Percentiles rank a stretch among this genome's conserved stretches.
Conservation (phyloP, 164 flowering plant species). For the Akebia trifoliata region DNA sequence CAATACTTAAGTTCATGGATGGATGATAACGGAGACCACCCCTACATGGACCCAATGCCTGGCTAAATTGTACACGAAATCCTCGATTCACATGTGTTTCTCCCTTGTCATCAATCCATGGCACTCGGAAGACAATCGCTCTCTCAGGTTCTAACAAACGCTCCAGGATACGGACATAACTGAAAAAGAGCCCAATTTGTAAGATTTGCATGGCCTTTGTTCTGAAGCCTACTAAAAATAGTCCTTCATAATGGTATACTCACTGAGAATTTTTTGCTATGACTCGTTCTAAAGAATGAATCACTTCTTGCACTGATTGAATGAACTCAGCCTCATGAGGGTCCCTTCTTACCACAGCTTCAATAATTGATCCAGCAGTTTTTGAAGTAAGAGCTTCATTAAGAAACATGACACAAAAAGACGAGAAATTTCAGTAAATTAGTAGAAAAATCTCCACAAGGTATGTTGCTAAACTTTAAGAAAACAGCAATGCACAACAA, state of each 20-base stretch:
- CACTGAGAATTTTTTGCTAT: constrained; percentile 91
- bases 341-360: constrained; percentile 90
- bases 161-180: constrained; percentile 90
- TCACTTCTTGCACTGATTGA: constrained; percentile 86
- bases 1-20: constrained; percentile 78
- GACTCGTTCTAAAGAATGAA: constrained; percentile 92
- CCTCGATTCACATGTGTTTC: constrained; percentile 95
- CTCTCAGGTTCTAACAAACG: constrained; percentile 96
- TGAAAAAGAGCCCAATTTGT: constrained; percentile 18
- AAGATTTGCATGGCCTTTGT: not conserved
- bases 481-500: constrained; percentile 4
- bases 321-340: constrained; percentile 93
- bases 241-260: constrained; percentile 28
- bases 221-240: not conserved
- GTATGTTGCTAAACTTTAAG: not conserved
- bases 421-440: constrained; percentile 5
- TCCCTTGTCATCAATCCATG: constrained; percentile 98
- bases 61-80: constrained; percentile 86
- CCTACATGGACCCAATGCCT: constrained; percentile 92
- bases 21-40: constrained; percentile 96
- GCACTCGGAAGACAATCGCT: constrained; percentile 81
- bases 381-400: constrained; percentile 84
- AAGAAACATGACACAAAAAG: constrained; percentile 13
- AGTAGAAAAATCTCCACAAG: not conserved
- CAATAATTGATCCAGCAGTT: constrained; percentile 90